Evolutionary conservation across 1,284 basidiomycete species (phyloP).

Genomic region (Cutaneotrichosporon dermatis): DNA sequence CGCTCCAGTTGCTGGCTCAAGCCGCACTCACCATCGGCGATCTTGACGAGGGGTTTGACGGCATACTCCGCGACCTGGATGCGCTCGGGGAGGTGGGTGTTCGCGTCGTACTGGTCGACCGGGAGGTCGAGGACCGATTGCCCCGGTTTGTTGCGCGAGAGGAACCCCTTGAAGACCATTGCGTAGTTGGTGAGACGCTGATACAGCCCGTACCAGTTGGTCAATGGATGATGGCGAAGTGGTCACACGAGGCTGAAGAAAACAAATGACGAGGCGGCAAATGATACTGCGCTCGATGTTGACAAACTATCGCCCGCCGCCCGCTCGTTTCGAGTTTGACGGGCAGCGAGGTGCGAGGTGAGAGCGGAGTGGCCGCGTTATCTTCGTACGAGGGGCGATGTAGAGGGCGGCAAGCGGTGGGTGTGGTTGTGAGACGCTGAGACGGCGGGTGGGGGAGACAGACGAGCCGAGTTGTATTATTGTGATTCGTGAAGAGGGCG

Average conservation of each 20-base stretch:
- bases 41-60: constrained; percentile 10
- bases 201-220: not conserved
- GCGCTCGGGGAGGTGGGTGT: constrained; percentile 18
- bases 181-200: not conserved
- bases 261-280: too few relatives aligned
- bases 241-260: not conserved
- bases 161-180: constrained; percentile 5
- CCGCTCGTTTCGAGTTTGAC: too few relatives aligned
- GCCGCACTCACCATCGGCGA: constrained; percentile 13
- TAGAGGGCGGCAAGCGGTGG: not conserved
- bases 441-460: too few relatives aligned
- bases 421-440: too few relatives aligned
- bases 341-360: not conserved
- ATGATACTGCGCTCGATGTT: not conserved
- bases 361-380: not conserved
- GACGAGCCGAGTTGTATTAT: too few relatives aligned
- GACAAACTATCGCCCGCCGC: too few relatives aligned
- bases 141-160: constrained; percentile 2
- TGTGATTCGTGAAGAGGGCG: too few relatives aligned
- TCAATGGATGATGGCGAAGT: not conserved
- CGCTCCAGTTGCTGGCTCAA: too few relatives aligned
- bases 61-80: constrained; percentile 19
- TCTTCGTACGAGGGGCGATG: not conserved
- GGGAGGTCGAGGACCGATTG: constrained; percentile 26
- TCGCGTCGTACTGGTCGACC: constrained; percentile 17